Evolutionary conservation across 306 rosid genomes (phyloP), one percentile per base, ranked within the genome.

Genomic region (Fragaria vesca): DNA sequence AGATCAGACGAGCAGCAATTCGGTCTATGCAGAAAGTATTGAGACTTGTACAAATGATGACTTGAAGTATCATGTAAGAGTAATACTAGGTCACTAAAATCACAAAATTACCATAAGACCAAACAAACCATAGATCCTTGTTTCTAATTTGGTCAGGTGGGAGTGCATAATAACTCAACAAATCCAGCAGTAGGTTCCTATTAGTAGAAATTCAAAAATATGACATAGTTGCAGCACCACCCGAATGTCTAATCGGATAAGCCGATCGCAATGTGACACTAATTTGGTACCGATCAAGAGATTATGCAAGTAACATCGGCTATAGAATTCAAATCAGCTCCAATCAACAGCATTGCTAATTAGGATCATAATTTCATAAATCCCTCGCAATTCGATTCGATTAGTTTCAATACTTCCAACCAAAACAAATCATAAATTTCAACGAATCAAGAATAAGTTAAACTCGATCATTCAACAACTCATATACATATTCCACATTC

Each of bases 401-500:
- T 51, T 11, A 55, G 5, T 40, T 57, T 16, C 30, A 38, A 9
- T 21, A 11, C 21, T 38, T 69, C 11, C 21, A 45, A 8, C 0
- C 34, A 47, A 32, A 17, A 40, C 26, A 30, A 17, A 28, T 13
- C 11, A 13, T 12, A 32, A 21, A 42, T 21, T 40, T 0, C 24
- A 28, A 17, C 12, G 11, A 60, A 34, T 24, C 26, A 24, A 24
- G 0, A 24, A 24, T 12, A 38, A 42, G n/a, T 11, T 16, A 12
- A 71, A 71, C 16, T 45, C 58, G 38, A 78, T 43, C n/a, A 55
- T 55, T 42, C 40, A 26, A 60, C 58, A 28, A 13, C 66, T 60
- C 61, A 70, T 15, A 57, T 69, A 55, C 85, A 75, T 62, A 75
- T 62, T 45, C 46, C 55, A 6, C 55, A 24, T 42, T 42, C 26